Evolutionary conservation across 441 rosid species (phyloP), one percentile per base, ranked within the genome.

Genomic region (Erysimum cheiri): DNA sequence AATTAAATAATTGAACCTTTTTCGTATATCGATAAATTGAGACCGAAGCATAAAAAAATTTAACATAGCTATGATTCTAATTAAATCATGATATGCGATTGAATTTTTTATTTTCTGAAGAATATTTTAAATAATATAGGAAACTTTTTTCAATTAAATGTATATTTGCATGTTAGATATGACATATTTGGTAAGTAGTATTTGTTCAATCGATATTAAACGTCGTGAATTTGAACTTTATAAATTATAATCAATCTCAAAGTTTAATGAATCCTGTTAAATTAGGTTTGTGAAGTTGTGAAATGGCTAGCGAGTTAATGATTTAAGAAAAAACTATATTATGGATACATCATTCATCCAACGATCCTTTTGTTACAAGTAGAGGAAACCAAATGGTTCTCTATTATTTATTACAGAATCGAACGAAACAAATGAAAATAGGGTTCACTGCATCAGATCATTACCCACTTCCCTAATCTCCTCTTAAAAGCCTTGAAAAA

Each of bases 401-500:
- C 77, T 35, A 52, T 53, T 3, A 1, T 5, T 65, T 50, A 64
- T 50, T 58, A 70, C 67, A 56, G 60, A 62, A 69, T 55, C 73
- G 40, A 0, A 59, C 22, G 22, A 24, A 50, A 13, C 59, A 64
- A 15, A 64, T 64, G 50, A 64, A 17, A 66, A 69, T 15, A 63
- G 54, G 60, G 55, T 69, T 75, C 74, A 56, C 70, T 14, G 32
- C 22, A 69, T 1, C 39, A 8, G 66, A 69, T 56, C 74, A 75
- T 57, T 4, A 69, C 67, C 61, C 61, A 6, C 24, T 54, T 33
- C 19, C 40, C 66, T 74, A 68, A 68, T 68, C 60, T 59, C 67
- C 40, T 59, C 67, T 32, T 19, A 10, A 64, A 64, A 6, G 56
- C 24, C 31, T 26, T 44, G n/a, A 35, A 43, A 62, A 15, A 49